A percentile compares a stretch with the other conserved stretches of the same genome.
These are phyloP conservation scores for Lonicera japonica DNA, from an alignment of 129 eudicot species.

Conservation along the genomic window DNA sequence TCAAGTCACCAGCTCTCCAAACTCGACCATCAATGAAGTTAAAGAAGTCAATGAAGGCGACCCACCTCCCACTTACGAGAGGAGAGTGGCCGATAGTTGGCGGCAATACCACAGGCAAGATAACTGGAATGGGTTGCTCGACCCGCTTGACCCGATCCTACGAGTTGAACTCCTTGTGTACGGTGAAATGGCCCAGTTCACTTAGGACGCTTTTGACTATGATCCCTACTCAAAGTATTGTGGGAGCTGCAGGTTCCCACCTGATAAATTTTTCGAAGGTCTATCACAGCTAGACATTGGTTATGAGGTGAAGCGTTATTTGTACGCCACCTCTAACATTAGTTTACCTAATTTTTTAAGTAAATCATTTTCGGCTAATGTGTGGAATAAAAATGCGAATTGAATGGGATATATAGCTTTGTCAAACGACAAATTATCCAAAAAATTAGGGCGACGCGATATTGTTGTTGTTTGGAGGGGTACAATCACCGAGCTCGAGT, in stretches of 20 bases:
- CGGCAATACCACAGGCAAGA: conserved; percentile 31
- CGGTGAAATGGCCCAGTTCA: too few species aligned
- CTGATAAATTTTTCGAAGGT: conserved; percentile 22
- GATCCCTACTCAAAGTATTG: conserved; percentile 44
- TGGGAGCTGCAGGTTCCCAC: conserved; percentile 34
- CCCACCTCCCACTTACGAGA: too few species aligned
- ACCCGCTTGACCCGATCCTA: conserved; percentile 39
- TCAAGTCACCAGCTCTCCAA: too few species aligned
- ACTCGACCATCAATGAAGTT: too few species aligned
- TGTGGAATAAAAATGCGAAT: conserved; percentile 49
- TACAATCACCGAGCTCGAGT: conserved; percentile 50
- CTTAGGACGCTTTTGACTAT: too few species aligned
- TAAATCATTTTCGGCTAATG: conserved; percentile 33
- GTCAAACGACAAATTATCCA: conserved; percentile 35
- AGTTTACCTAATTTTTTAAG: conserved; percentile 43
- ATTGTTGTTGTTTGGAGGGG: conserved; percentile 45
- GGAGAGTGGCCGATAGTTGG: conserved; percentile 28
- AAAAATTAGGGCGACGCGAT: conserved; percentile 42
- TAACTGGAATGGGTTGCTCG: conserved; percentile 50
- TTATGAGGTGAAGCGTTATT: conserved; percentile 31
- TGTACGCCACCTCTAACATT: conserved; percentile 38
- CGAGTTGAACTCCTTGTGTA: too few species aligned
- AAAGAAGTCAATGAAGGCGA: too few species aligned
- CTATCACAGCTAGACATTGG: conserved; percentile 26
- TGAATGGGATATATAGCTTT: conserved; percentile 56